Percentiles rank a stretch among this genome's conserved stretches.
These are phyloP conservation scores for Dovyalis caffra DNA, from an alignment of 345 rosid genomes.

Conservation along the genomic window DNA sequence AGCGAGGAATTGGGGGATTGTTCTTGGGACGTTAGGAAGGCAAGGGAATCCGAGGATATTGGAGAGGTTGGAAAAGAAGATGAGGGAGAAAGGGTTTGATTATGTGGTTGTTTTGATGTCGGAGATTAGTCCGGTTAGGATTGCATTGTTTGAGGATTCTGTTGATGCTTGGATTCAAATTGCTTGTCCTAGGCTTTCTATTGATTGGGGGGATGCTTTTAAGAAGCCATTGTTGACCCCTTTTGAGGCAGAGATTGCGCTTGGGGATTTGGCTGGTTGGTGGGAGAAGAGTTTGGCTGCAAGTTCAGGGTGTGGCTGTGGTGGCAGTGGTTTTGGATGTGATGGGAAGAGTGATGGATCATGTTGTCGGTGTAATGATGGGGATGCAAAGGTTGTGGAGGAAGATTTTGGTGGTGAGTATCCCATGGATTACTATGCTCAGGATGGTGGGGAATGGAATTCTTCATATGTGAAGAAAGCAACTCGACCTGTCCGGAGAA, in stretches of 20 bases:
- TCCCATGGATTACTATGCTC: slow-evolving; percentile 96
- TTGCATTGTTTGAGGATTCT: slow-evolving; percentile 76
- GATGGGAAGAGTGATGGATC: slow-evolving; percentile 25
- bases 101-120: slow-evolving; percentile 75
- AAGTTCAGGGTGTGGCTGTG: slow-evolving; percentile 15
- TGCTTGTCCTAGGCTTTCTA: slow-evolving; percentile 90
- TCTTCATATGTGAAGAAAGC: slow-evolving; percentile 73
- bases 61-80: slow-evolving; percentile 71
- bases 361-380: slow-evolving; percentile 37
- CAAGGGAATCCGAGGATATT: slow-evolving; percentile 87
- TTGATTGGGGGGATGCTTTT: slow-evolving; percentile 98
- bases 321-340: slow-evolving; percentile 13
- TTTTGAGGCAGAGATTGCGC: slow-evolving; percentile 87
- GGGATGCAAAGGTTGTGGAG: slow-evolving; percentile 15
- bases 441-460: slow-evolving; percentile 96
- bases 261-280: slow-evolving; percentile 74
- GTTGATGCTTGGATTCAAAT: slow-evolving; percentile 96
- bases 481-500: slow-evolving; percentile 35
- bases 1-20: slow-evolving; percentile 69
- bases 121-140: slow-evolving; percentile 67
- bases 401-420: slow-evolving; percentile 51
- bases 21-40: slow-evolving; percentile 91
- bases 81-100: slow-evolving; percentile 62
- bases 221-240: slow-evolving; percentile 72
- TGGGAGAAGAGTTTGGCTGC: slow-evolving; percentile 50